Evolutionary conservation across 202 grass and related monocot species (phyloP).

Genomic region (Cymbopogon flexuosus): DNA sequence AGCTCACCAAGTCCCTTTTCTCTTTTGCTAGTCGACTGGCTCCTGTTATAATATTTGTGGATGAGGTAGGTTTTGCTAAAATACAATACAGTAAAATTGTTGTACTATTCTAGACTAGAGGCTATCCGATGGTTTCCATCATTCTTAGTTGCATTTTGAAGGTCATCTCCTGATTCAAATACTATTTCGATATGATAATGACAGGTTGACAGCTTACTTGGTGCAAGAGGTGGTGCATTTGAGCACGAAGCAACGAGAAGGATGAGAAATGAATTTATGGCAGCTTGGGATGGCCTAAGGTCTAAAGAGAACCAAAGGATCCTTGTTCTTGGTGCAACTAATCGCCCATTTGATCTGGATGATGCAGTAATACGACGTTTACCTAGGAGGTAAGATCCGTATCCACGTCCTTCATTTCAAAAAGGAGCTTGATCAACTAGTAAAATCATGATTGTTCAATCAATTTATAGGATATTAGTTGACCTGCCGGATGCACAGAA

Average conservation of each 20-base stretch:
- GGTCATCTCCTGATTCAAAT: slow-evolving; percentile 15
- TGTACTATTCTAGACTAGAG: slow-evolving; percentile 1
- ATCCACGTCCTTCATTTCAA: not conserved
- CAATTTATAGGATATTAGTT: slow-evolving; percentile 66
- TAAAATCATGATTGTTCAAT: not conserved
- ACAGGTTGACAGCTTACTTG: slow-evolving; percentile 89
- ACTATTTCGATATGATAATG: slow-evolving; percentile 28
- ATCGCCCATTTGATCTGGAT: slow-evolving; percentile 88
- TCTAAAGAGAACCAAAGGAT: slow-evolving; percentile 85
- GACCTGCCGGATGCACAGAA: slow-evolving; percentile 80
- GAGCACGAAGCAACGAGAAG: slow-evolving; percentile 85
- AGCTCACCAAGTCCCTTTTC: slow-evolving; percentile 91
- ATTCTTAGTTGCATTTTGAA: not conserved
- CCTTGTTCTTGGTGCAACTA: slow-evolving; percentile 88
- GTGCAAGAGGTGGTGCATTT: slow-evolving; percentile 68
- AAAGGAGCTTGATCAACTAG: not conserved
- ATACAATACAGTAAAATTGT: not conserved
- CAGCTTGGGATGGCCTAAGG: slow-evolving; percentile 91
- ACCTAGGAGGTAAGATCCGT: slow-evolving; percentile 66
- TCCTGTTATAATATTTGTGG: slow-evolving; percentile 96
- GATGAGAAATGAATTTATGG: slow-evolving; percentile 98
- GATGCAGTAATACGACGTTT: slow-evolving; percentile 88
- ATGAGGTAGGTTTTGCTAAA: slow-evolving; percentile 61
- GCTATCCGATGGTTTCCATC: not conserved
- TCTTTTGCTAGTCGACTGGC: slow-evolving; percentile 81